These are phyloP conservation scores for Drechslerella coelobrocha DNA, from an alignment of 2,329 filamentous ascomycete genomes.

Conservation along the genomic window DNA sequence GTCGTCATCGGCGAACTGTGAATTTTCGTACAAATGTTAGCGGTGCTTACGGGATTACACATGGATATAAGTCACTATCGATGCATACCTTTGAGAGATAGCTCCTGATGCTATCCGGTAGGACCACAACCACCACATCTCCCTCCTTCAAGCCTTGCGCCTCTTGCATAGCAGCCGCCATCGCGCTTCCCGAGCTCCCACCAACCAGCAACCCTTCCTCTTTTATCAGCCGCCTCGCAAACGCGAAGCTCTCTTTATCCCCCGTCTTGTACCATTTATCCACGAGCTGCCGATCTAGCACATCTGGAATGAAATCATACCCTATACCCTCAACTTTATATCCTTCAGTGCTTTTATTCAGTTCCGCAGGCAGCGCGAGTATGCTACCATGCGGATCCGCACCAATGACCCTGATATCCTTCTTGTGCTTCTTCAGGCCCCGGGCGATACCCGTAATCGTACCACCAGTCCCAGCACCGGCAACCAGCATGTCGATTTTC, in stretches of 20 bases:
- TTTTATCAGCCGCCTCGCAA: slow-evolving; percentile 85
- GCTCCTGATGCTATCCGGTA: slow-evolving; percentile 95
- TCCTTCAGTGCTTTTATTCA: slow-evolving; percentile 80
- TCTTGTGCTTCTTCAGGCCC: slow-evolving; percentile 86
- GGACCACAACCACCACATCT: slow-evolving; percentile 86
- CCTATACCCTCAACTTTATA: slow-evolving; percentile 99
- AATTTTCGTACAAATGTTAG: neutral
- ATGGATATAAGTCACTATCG: slow-evolving; percentile 23
- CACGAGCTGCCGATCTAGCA: slow-evolving; percentile 78
- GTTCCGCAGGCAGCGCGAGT: slow-evolving; percentile 76
- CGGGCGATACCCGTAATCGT: slow-evolving; percentile 86
- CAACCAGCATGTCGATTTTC: slow-evolving; percentile 80
- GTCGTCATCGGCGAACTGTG: slow-evolving; percentile 90
- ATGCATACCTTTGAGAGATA: slow-evolving; percentile 80
- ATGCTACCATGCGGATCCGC: slow-evolving; percentile 94
- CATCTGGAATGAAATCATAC: slow-evolving; percentile 97
- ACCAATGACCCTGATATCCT: slow-evolving; percentile 83
- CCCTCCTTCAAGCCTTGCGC: slow-evolving; percentile 76
- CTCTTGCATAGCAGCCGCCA: slow-evolving; percentile 66
- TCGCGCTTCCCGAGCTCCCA: slow-evolving; percentile 89
- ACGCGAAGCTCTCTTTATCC: slow-evolving; percentile 86
- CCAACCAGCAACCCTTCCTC: slow-evolving; percentile 94
- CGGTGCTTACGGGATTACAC: neutral
- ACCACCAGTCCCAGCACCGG: slow-evolving; percentile 92
- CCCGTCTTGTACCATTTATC: slow-evolving; percentile 99